Base-by-base conservation (phyloP, 352 stramenopile genomes). In the Globisporangium ultimum region DNA sequence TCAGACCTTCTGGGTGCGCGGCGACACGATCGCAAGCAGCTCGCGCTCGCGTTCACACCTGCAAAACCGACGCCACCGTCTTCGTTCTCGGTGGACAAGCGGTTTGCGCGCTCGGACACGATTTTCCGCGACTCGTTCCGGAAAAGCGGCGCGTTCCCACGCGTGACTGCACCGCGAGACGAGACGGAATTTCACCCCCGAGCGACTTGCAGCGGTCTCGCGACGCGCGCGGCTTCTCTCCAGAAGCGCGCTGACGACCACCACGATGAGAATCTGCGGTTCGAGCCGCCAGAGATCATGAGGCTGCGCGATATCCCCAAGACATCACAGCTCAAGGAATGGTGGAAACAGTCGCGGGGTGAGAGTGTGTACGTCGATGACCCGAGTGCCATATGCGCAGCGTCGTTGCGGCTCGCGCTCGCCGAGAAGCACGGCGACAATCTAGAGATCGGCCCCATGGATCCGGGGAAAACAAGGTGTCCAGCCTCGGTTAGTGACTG, bases 351-450 rank as follows among this genome's bases (percentile, higher is more conserved):
- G 24, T 59, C 63, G 13, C 63, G 72, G 21, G 12, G 12, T 10
- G 40, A 45, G 51, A 67, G 28, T 2, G 83, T 77, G 6, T 91
- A 93, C 53, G 74, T 91, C 1, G 73, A 76, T 3, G 72, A 88
- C 17, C 74, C 80, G n/a, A 55, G 70, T 7, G 6, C 61, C 1
- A 76, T 82, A 47, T 60, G 74, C 15, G 49, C 59, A 12, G 67
- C 61, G 10, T 92, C 82, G 17, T 48, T 85, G 15, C 70, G 78
- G 4, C 62, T 89, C n/a, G 60, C 86, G 45, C 56, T 80, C 17
- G 63, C 60, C 46, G 63, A 36, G 3, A 36, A 60, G 0, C 57
- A 74, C n/a, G 50, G 67, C n/a, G 28, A 5, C 8, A 36, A 10
- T 10, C 55, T 54, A 7, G 54, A 68, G 13, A 42, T 84, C 12